Conservation (phyloP, 495 filamentous ascomycete species). For the Aspergillus steynii region DNA sequence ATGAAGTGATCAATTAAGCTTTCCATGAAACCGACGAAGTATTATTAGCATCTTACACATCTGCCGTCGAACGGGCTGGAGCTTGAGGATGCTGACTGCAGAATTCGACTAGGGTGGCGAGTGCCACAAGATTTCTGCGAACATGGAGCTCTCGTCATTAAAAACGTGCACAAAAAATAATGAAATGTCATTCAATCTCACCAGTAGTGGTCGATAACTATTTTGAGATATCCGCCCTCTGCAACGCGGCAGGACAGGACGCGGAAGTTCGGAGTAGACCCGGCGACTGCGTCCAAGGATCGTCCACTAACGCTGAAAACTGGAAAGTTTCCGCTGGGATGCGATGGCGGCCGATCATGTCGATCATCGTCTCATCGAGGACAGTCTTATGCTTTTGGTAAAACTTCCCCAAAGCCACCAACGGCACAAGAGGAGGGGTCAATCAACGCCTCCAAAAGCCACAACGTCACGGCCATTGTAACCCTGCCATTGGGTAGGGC, state of each 20-base stretch:
- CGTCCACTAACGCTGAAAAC: conserved; percentile 2
- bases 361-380: conserved; percentile 1
- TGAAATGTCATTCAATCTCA: neutral
- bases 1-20: neutral
- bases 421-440: neutral
- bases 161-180: neutral
- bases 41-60: neutral
- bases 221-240: conserved; percentile 18
- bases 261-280: neutral
- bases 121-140: neutral
- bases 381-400: neutral
- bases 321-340: neutral
- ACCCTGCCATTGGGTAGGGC: neutral
- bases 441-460: neutral
- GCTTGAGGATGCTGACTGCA: neutral
- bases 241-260: conserved; percentile 12
- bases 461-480: conserved; percentile 3
- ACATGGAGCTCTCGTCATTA: neutral
- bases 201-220: neutral
- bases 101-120: neutral
- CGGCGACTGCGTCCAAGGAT: conserved; percentile 1
- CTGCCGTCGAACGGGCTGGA: neutral
- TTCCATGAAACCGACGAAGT: neutral
- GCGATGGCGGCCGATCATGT: conserved; percentile 16
- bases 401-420: neutral